Percentiles rank a stretch among this genome's conserved stretches.
Conservation (phyloP, 2,329 filamentous ascomycete species). For the Fusarium sp. region DNA sequence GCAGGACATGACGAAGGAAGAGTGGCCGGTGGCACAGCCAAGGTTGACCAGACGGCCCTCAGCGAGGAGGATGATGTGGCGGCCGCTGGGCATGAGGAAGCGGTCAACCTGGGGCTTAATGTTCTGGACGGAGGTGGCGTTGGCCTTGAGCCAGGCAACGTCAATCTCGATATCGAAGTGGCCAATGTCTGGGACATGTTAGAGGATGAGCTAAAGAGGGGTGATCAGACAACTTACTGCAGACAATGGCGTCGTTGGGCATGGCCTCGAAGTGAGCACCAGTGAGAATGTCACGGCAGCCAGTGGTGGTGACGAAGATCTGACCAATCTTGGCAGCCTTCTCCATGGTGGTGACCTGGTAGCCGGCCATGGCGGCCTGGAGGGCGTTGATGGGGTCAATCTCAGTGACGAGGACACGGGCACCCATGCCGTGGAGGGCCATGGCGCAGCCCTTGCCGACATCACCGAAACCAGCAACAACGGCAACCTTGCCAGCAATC, state of each 20-base stretch:
- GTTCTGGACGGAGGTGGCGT: constrained; percentile 92
- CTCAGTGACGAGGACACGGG: constrained; percentile 95
- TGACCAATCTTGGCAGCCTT: constrained; percentile 89
- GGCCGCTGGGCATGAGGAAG: constrained; percentile 92
- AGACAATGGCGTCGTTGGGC: constrained; percentile 98
- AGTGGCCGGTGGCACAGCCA: constrained; percentile 98
- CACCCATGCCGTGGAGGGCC: constrained; percentile 97
- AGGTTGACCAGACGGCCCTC: constrained; percentile 99
- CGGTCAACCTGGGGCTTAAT: constrained; percentile 99
- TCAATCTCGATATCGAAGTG: constrained; percentile 99
- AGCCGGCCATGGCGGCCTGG: constrained; percentile 97
- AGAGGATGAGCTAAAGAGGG: constrained; percentile 17
- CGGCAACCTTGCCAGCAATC: constrained; percentile 98
- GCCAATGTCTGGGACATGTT: constrained; percentile 77
- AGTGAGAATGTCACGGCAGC: constrained; percentile 97
- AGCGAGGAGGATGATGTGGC: constrained; percentile 97
- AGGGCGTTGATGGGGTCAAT: constrained; percentile 99
- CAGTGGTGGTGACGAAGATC: constrained; percentile 99
- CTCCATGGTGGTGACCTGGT: constrained; percentile 98
- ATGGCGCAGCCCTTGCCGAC: constrained; percentile 98
- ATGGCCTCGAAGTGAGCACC: constrained; percentile 94
- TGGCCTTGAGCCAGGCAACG: constrained; percentile 99
- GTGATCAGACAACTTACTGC: constrained; percentile 70
- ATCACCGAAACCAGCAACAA: constrained; percentile 98
- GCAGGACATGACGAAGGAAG: constrained; percentile 99